phyloP scores from a whole-genome alignment of 345 rosid species.

The Hirschfeldia incana region DNA sequence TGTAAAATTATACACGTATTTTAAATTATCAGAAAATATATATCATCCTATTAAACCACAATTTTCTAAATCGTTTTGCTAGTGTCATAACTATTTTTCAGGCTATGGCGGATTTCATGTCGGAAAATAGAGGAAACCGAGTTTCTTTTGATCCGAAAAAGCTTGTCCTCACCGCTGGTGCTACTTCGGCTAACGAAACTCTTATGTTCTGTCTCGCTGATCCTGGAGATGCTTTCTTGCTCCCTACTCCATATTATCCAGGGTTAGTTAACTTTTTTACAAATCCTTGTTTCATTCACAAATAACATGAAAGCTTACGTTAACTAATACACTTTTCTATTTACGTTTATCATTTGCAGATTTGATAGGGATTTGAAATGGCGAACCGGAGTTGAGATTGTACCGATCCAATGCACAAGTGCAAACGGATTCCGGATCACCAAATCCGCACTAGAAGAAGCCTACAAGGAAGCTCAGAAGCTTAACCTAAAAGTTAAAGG shows the following conservation, averaged over 20 bases:
- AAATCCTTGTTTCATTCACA: slow-evolving; percentile 26
- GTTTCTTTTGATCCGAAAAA: slow-evolving; percentile 60
- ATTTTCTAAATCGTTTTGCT: slow-evolving; percentile 12
- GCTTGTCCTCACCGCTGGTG: slow-evolving; percentile 74
- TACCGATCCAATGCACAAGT: slow-evolving; percentile 58
- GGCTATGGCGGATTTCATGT: slow-evolving; percentile 75
- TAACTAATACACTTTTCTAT: slow-evolving; percentile 8
- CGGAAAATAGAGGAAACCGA: slow-evolving; percentile 73
- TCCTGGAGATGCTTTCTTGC: slow-evolving; percentile 72
- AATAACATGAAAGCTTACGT: slow-evolving; percentile 34
- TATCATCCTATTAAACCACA: background rate
- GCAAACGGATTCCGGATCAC: slow-evolving; percentile 60
- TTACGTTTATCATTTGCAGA: slow-evolving; percentile 36
- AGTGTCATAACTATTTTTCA: slow-evolving; percentile 12
- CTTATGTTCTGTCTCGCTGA: slow-evolving; percentile 72
- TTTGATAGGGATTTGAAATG: slow-evolving; percentile 74
- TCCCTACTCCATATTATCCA: slow-evolving; percentile 84
- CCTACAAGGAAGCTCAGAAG: slow-evolving; percentile 56
- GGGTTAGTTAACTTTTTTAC: slow-evolving; percentile 53
- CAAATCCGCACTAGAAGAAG: slow-evolving; percentile 55
- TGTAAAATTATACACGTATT: slow-evolving; percentile 38
- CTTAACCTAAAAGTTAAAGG: slow-evolving; percentile 67
- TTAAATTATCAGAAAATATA: background rate
- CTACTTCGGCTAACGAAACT: slow-evolving; percentile 78
- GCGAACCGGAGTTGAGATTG: slow-evolving; percentile 63